Percentiles rank a stretch among this genome's conserved stretches.
These are phyloP conservation scores for Prunus salicina DNA, from an alignment of 306 rosid species.

Conservation along the genomic window DNA sequence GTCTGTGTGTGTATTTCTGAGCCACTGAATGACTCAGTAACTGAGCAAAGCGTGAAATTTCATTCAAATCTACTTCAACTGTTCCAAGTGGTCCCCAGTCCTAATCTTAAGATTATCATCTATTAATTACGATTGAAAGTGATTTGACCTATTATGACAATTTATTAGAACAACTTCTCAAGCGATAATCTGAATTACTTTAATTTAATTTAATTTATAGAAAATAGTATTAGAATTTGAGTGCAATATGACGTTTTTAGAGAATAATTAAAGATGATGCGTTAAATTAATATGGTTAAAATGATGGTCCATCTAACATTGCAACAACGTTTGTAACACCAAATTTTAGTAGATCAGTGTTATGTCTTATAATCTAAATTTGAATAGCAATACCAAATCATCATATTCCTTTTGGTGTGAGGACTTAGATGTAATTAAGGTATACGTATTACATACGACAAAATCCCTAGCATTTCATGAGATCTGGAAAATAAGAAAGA, in stretches of 20 bases:
- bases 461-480: no score
- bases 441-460: background rate
- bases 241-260: background rate
- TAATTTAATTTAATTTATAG: no score
- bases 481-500: background rate
- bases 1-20: background rate
- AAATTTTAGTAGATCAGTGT: background rate
- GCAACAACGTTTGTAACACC: background rate
- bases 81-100: background rate
- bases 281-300: background rate
- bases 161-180: no score
- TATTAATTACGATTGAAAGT: background rate
- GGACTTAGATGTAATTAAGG: background rate
- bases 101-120: background rate
- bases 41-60: background rate
- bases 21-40: background rate
- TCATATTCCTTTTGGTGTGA: background rate
- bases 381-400: no score
- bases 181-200: no score
- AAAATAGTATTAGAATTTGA: no score
- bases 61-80: background rate
- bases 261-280: background rate
- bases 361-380: background rate
- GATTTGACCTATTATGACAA: background rate
- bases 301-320: background rate